A percentile compares a stretch with the other conserved stretches of the same genome.
These are phyloP conservation scores for Kodamaea ohmeri DNA, from an alignment of 1,139 yeast species.

Conservation along the genomic window DNA sequence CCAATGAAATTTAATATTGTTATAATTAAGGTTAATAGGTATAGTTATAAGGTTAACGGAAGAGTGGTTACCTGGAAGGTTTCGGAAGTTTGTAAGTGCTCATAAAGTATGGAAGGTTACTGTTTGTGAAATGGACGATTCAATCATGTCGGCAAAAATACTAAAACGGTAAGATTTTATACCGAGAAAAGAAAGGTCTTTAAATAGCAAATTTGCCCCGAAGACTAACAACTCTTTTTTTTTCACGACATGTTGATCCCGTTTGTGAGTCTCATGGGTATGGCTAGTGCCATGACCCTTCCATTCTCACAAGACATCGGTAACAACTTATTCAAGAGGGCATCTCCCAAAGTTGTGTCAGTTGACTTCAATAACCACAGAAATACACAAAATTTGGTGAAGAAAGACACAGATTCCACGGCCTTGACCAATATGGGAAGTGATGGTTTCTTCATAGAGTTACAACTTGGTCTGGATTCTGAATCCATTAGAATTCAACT, in stretches of 20 bases:
- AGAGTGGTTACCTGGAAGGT: no score
- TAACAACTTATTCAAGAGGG: constrained; percentile 1
- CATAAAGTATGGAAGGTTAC: background rate
- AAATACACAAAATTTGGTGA: constrained; percentile 4
- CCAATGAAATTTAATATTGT: no score
- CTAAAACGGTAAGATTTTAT: no score
- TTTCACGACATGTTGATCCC: constrained; percentile 1
- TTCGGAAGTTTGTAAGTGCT: no score
- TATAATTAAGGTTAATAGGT: no score
- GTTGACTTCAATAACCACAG: constrained; percentile 9
- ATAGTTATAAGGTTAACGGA: no score
- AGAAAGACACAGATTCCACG: constrained; percentile 3
- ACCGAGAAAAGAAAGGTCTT: background rate
- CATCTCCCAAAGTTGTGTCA: constrained; percentile 4
- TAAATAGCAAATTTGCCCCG: constrained; percentile 1
- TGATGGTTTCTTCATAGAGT: constrained; percentile 10
- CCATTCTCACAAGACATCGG: background rate
- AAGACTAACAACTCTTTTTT: background rate
- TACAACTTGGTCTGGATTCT: constrained; percentile 8
- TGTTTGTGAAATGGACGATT: background rate
- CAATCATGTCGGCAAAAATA: background rate
- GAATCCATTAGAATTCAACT: constrained; percentile 36
- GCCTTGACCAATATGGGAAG: constrained; percentile 7
- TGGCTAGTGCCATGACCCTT: constrained; percentile 1
- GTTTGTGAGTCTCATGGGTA: constrained; percentile 4